A percentile compares a stretch with the other conserved stretches of the same genome.
Evolutionary conservation across 2,329 filamentous ascomycete genomes (phyloP).

Genomic region (Cladorrhinum sp.): DNA sequence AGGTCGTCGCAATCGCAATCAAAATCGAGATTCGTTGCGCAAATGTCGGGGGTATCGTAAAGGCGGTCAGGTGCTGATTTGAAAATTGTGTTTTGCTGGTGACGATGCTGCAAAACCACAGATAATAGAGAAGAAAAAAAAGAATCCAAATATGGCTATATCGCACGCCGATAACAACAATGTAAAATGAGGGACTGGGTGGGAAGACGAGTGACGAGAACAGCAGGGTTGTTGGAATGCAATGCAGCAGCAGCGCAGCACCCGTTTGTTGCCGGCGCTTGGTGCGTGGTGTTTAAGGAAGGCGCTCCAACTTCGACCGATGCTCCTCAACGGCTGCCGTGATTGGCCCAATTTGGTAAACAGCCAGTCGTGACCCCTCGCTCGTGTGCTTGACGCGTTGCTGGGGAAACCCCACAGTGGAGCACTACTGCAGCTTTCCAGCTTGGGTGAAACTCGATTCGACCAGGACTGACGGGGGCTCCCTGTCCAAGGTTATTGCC

Average conservation of each 20-base stretch:
- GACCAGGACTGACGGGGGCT: background rate
- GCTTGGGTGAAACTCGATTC: slow-evolving; percentile 13
- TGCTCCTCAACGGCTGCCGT: slow-evolving; percentile 5
- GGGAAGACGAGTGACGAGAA: slow-evolving; percentile 4
- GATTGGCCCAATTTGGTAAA: slow-evolving; percentile 24
- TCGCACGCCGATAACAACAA: background rate
- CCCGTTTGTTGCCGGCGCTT: slow-evolving; percentile 1
- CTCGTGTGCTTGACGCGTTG: slow-evolving; percentile 14
- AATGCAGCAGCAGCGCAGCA: slow-evolving; percentile 8
- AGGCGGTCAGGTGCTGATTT: background rate
- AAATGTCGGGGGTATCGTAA: background rate
- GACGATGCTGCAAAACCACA: slow-evolving; percentile 2
- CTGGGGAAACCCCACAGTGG: slow-evolving; percentile 16
- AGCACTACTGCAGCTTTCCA: slow-evolving; percentile 5
- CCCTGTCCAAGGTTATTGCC: slow-evolving; percentile 13
- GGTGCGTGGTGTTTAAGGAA: slow-evolving; percentile 25
- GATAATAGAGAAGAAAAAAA: background rate
- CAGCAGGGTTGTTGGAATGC: background rate
- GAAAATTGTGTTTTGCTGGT: background rate
- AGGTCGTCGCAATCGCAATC: slow-evolving; percentile 2
- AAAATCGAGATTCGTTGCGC: background rate
- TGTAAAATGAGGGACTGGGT: background rate
- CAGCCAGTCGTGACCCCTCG: slow-evolving; percentile 18
- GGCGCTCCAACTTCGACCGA: slow-evolving; percentile 3
- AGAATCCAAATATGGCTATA: background rate